A percentile compares a stretch with the other conserved stretches of the same genome.
Evolutionary conservation across 306 rosid genomes (phyloP).

Genomic region (Lathyrus oleraceus): DNA sequence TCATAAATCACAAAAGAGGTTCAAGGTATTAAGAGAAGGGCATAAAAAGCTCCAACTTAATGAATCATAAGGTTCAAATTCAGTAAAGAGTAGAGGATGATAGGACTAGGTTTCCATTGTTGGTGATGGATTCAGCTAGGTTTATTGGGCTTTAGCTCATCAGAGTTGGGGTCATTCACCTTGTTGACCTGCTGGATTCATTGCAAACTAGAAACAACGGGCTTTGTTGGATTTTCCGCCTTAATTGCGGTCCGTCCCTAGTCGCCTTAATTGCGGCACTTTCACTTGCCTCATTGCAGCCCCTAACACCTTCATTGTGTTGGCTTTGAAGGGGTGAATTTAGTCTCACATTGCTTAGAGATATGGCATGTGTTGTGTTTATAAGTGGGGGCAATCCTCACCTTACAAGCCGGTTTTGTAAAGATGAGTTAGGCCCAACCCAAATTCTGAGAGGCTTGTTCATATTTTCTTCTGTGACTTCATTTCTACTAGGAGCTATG

Average conservation of each 20-base stretch:
- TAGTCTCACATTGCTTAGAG: too few species aligned
- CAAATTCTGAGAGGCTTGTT: too few species aligned
- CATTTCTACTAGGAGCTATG: background rate
- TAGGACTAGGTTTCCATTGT: background rate
- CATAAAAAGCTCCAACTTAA: background rate
- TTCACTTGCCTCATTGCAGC: too few species aligned
- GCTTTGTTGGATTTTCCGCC: too few species aligned
- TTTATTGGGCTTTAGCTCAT: background rate
- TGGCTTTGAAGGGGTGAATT: too few species aligned
- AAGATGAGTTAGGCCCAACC: too few species aligned
- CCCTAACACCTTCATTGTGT: too few species aligned
- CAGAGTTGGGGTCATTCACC: background rate
- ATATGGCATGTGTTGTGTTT: too few species aligned
- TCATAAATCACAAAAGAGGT: conserved; percentile 1
- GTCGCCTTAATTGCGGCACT: too few species aligned
- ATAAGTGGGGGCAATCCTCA: too few species aligned
- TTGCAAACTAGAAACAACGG: background rate
- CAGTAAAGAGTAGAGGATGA: background rate
- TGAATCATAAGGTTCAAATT: background rate
- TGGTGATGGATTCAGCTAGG: background rate
- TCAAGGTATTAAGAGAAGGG: background rate
- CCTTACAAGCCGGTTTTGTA: too few species aligned
- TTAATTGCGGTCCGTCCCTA: too few species aligned
- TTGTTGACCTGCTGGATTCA: background rate
- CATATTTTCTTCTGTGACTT: background rate